Conservation (phyloP, 2,329 filamentous ascomycete species). For the Cladorrhinum sp. region DNA sequence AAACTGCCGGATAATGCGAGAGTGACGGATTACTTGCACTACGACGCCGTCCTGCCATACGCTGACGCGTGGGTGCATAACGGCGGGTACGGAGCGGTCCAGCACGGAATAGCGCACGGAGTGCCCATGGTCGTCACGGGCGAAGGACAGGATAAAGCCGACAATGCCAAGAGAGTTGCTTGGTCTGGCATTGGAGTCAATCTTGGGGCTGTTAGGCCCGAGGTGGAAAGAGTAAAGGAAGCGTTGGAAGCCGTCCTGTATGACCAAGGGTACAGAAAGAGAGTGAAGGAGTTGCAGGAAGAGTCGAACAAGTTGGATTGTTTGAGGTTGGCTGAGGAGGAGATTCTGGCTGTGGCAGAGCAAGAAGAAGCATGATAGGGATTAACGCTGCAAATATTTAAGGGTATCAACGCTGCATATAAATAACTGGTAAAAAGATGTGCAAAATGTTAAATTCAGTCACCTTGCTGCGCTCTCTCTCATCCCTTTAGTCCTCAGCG, state of each 20-base stretch:
- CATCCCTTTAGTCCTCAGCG: slow-evolving; percentile 54
- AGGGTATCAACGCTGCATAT: not conserved
- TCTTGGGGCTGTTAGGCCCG: slow-evolving; percentile 30
- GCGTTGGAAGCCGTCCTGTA: slow-evolving; percentile 32
- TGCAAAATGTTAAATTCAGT: not conserved
- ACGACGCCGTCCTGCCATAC: slow-evolving; percentile 38
- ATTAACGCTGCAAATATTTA: not conserved
- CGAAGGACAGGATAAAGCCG: slow-evolving; percentile 42
- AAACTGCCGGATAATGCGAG: slow-evolving; percentile 32
- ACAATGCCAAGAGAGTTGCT: slow-evolving; percentile 36
- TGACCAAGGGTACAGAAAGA: slow-evolving; percentile 23
- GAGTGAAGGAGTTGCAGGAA: slow-evolving; percentile 28
- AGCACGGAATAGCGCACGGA: slow-evolving; percentile 39
- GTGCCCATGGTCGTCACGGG: slow-evolving; percentile 41
- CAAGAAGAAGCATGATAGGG: not conserved
- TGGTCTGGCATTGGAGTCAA: slow-evolving; percentile 37
- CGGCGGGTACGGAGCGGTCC: slow-evolving; percentile 40
- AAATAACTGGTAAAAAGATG: not conserved
- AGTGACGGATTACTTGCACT: slow-evolving; percentile 38
- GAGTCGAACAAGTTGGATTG: slow-evolving; percentile 25
- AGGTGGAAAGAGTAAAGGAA: slow-evolving; percentile 26
- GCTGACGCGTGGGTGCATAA: slow-evolving; percentile 41
- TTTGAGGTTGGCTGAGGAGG: slow-evolving; percentile 7
- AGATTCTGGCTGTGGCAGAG: not conserved
- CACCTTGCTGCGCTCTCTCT: slow-evolving; percentile 39